Evolutionary conservation across 129 eudicot species (phyloP).

Genomic region (Helichrysum umbraculigerum): DNA sequence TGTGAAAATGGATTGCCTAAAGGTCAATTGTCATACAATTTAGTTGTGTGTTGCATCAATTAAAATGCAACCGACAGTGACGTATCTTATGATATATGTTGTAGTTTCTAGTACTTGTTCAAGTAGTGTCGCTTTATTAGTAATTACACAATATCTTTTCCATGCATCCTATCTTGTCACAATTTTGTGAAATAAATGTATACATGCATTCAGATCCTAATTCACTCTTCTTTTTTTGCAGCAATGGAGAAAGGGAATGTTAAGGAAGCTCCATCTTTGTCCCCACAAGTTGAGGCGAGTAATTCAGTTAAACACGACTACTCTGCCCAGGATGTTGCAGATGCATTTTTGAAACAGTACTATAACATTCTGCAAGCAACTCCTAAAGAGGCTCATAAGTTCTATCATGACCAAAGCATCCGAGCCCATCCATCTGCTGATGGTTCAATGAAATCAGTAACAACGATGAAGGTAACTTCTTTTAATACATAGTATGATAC

Average conservation of each 20-base stretch:
- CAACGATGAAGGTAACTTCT: conserved; percentile 35
- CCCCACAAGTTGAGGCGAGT: conserved; percentile 18
- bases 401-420: conserved; percentile 36
- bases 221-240: conserved; percentile 7
- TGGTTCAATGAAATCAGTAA: conserved; percentile 33
- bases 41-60: neutral
- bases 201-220: neutral
- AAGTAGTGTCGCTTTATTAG: conserved; percentile 10
- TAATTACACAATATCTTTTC: neutral
- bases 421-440: conserved; percentile 31
- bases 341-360: conserved; percentile 37
- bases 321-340: conserved; percentile 38
- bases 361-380: conserved; percentile 18
- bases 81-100: conserved; percentile 3
- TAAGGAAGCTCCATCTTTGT: conserved; percentile 25
- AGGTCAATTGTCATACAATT: conserved; percentile 9
- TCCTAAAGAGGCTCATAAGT: conserved; percentile 36
- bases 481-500: neutral
- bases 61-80: neutral
- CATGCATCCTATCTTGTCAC: conserved; percentile 7
- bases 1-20: neutral
- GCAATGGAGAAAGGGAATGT: conserved; percentile 27
- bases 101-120: neutral
- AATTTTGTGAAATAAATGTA: neutral
- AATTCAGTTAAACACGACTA: conserved; percentile 22